Conservation (phyloP, 495 filamentous ascomycete species). For the Mytilinidion resinicola region DNA sequence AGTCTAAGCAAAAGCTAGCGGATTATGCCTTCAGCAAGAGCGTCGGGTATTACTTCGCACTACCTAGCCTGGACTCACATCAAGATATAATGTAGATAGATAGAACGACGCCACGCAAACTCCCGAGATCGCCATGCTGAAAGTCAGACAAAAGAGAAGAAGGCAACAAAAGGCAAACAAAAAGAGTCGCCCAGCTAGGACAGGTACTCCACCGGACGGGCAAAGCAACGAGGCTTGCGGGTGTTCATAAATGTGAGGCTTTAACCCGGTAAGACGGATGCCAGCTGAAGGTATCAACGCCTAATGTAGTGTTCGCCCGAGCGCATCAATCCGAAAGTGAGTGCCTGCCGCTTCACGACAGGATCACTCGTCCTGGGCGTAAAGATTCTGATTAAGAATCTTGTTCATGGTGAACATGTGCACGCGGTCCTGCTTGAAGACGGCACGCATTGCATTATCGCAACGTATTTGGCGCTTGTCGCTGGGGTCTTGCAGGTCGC, state of each 20-base stretch:
- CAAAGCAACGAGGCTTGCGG: not conserved
- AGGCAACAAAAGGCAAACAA: not conserved
- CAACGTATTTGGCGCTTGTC: conserved; percentile 90
- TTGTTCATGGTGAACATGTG: conserved; percentile 99
- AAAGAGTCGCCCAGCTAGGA: not conserved
- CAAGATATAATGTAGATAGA: not conserved
- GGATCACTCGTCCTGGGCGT: conserved; percentile 53
- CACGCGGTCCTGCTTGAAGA: conserved; percentile 85
- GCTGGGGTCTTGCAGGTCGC: conserved; percentile 79
- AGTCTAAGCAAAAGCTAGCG: not conserved
- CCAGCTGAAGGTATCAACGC: not conserved
- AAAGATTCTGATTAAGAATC: conserved; percentile 62
- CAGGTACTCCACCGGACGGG: not conserved
- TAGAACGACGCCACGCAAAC: not conserved
- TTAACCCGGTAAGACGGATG: not conserved
- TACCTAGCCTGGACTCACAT: no score
- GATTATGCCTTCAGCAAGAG: not conserved
- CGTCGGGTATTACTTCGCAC: not conserved
- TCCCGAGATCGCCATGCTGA: not conserved
- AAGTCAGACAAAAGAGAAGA: not conserved
- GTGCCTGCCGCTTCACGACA: not conserved
- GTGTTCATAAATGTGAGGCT: no score
- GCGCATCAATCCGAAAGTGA: not conserved
- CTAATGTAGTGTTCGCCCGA: not conserved
- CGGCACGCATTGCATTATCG: conserved; percentile 79